A percentile compares a stretch with the other conserved stretches of the same genome.
Evolutionary conservation across 352 stramenopile species (phyloP).

Genomic region (Globisporangium camurandrum): DNA sequence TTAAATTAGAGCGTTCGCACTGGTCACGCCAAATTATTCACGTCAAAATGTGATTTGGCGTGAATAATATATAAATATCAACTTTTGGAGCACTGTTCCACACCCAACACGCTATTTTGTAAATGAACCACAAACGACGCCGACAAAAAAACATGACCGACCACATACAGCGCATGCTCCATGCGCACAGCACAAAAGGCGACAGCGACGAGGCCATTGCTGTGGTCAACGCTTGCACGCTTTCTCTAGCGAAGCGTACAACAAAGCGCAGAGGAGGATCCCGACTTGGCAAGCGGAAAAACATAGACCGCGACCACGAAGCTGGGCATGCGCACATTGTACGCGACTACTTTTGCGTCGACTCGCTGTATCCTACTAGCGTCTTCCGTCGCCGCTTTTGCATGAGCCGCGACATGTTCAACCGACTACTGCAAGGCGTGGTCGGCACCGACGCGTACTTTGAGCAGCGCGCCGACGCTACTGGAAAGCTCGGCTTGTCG

Average conservation of each 20-base stretch:
- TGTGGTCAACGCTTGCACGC: background rate
- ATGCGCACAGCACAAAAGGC: too few relatives aligned
- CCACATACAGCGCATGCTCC: too few relatives aligned
- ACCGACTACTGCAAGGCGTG: conserved; percentile 1
- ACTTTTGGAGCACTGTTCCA: background rate
- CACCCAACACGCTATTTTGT: background rate
- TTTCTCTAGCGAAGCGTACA: background rate
- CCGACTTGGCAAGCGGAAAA: background rate
- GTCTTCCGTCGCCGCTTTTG: conserved; percentile 7
- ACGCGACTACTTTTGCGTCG: conserved; percentile 4
- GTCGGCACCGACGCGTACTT: conserved; percentile 6
- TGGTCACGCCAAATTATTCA: background rate
- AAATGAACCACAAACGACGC: background rate
- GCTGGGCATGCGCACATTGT: conserved; percentile 5
- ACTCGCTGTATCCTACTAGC: background rate
- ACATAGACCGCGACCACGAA: conserved; percentile 6
- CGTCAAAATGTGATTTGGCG: background rate
- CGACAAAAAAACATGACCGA: too few relatives aligned
- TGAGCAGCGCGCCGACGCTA: conserved; percentile 5
- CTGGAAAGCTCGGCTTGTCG: conserved; percentile 5
- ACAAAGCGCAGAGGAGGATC: conserved; percentile 8
- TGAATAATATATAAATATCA: background rate
- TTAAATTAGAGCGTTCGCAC: background rate
- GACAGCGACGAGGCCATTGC: background rate
- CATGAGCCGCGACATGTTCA: background rate